Evolutionary conservation across 495 filamentous ascomycete genomes (phyloP).

Genomic region (Tuber borchii): DNA sequence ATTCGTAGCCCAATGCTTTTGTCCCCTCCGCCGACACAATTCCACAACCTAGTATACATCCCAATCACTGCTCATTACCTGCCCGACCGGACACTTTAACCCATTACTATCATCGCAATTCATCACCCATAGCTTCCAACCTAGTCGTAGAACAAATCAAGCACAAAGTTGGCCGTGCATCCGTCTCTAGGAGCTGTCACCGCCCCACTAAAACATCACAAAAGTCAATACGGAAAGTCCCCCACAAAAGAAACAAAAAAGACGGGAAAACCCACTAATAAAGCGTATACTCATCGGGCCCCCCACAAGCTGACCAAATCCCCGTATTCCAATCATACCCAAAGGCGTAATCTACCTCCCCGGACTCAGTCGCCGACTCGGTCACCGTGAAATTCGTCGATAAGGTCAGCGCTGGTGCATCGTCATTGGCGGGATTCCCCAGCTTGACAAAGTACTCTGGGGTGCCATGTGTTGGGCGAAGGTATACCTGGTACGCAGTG

Average conservation of each 20-base stretch:
- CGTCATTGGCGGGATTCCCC: slow-evolving; percentile 19
- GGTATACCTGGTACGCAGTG: slow-evolving; percentile 13
- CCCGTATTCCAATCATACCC: neutral
- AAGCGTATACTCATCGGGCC: neutral
- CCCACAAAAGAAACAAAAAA: neutral
- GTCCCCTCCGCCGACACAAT: neutral
- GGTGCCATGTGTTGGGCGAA: slow-evolving; percentile 18
- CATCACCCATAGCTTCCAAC: neutral
- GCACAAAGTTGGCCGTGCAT: neutral
- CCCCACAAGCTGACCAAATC: neutral
- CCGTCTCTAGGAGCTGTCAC: neutral
- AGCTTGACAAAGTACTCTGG: slow-evolving; percentile 25
- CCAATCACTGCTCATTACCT: neutral
- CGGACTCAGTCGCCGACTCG: neutral
- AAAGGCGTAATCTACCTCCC: neutral
- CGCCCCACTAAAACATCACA: neutral
- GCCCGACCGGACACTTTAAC: neutral
- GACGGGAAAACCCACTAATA: neutral
- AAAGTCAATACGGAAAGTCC: neutral
- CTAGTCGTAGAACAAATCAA: neutral
- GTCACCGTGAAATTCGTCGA: slow-evolving; percentile 18
- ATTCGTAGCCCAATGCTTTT: neutral
- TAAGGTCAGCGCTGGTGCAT: neutral
- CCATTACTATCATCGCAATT: neutral
- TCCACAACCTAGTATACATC: neutral